Percentiles rank a stretch among this genome's conserved stretches.
Evolutionary conservation across 2,329 filamentous ascomycete genomes (phyloP).

Genomic region (Exophiala sideris): DNA sequence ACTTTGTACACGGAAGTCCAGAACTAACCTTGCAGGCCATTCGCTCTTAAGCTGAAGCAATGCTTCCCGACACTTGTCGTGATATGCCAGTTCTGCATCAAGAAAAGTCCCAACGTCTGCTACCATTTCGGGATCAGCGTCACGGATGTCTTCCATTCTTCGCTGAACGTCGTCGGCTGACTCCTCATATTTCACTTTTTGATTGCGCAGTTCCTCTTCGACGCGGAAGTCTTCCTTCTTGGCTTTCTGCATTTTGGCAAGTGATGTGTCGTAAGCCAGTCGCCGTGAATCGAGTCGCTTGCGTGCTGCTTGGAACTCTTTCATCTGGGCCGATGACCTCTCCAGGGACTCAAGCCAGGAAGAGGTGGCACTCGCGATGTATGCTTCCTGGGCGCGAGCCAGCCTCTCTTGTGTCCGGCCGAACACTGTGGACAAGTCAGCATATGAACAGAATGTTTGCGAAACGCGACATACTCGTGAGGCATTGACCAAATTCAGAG

Average conservation of each 20-base stretch:
- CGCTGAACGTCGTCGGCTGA: constrained; percentile 86
- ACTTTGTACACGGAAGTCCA: constrained; percentile 27
- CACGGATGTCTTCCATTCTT: constrained; percentile 95
- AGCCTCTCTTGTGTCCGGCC: constrained; percentile 86
- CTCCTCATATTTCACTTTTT: constrained; percentile 96
- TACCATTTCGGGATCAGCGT: constrained; percentile 79
- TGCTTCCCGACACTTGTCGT: constrained; percentile 85
- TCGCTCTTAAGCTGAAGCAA: constrained; percentile 66
- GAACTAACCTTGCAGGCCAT: constrained; percentile 61
- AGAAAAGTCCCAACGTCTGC: constrained; percentile 76
- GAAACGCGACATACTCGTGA: constrained; percentile 57
- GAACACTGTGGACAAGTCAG: constrained; percentile 51
- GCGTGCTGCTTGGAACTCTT: constrained; percentile 88
- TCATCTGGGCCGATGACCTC: constrained; percentile 87
- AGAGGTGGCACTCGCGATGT: constrained; percentile 70
- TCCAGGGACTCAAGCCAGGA: constrained; percentile 92
- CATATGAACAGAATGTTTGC: background rate
- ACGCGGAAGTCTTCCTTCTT: constrained; percentile 91
- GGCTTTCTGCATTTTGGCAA: constrained; percentile 85
- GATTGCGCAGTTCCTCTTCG: constrained; percentile 85
- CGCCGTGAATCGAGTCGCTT: constrained; percentile 92
- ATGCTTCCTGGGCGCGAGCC: constrained; percentile 79
- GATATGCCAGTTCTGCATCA: constrained; percentile 84
- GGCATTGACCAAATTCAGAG: constrained; percentile 85
- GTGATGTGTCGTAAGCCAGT: constrained; percentile 84